Evolutionary conservation across 306 rosid species (phyloP).

Genomic region (Vicia faba): DNA sequence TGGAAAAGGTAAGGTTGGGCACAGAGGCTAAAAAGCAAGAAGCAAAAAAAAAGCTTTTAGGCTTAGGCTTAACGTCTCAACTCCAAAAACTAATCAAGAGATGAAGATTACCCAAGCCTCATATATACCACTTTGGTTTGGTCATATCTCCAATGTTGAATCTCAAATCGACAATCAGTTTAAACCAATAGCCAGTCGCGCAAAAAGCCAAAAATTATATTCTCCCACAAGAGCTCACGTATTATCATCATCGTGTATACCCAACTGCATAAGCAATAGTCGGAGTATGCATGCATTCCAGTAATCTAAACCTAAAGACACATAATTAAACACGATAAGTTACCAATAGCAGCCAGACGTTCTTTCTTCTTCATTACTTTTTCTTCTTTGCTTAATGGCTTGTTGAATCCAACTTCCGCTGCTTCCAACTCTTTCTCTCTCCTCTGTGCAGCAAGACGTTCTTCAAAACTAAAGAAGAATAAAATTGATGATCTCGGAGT

Average conservation of each 20-base stretch:
- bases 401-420: slow-evolving; percentile 83
- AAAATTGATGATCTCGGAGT: slow-evolving; percentile 34
- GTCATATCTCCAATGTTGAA: neutral
- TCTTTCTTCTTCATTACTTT: slow-evolving; percentile 82
- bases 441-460: slow-evolving; percentile 94
- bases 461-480: slow-evolving; percentile 73
- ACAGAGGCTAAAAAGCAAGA: neutral
- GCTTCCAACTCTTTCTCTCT: slow-evolving; percentile 76
- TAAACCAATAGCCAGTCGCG: slow-evolving; percentile 16
- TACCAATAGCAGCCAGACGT: slow-evolving; percentile 99
- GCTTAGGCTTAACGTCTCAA: neutral
- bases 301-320: slow-evolving; percentile 22
- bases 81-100: neutral
- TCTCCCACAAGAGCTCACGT: neutral
- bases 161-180: neutral
- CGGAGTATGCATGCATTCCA: slow-evolving; percentile 26
- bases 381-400: slow-evolving; percentile 89
- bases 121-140: neutral
- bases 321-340: slow-evolving; percentile 37
- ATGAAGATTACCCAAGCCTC: neutral
- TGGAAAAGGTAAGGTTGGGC: neutral
- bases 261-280: slow-evolving; percentile 30
- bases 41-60: no score
- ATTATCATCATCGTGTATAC: slow-evolving; percentile 10
- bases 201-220: slow-evolving; percentile 12